Conservation (phyloP, 306 rosid species). For the Begonia masoniana region DNA sequence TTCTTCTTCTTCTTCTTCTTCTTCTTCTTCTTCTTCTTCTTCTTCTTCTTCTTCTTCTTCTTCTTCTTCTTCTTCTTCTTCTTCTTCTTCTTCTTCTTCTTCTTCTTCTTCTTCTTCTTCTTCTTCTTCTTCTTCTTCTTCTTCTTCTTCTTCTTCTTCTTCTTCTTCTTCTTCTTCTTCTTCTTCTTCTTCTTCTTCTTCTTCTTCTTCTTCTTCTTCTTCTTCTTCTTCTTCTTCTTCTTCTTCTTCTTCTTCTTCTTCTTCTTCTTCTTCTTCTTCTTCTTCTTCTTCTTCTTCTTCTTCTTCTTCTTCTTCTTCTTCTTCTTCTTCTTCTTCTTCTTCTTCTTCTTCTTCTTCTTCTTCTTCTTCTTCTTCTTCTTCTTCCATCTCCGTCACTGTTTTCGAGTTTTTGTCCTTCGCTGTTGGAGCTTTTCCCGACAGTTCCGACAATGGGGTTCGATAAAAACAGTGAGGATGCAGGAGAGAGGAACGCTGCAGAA, state of each 20-base stretch:
- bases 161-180: background rate
- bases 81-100: background rate
- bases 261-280: conserved; percentile 4
- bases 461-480: conserved; percentile 15
- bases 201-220: background rate
- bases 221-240: conserved; percentile 4
- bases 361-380: conserved; percentile 1
- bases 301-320: conserved; percentile 1
- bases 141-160: conserved; percentile 1
- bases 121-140: background rate
- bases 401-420: conserved; percentile 15
- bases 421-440: conserved; percentile 12
- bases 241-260: background rate
- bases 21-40: conserved; percentile 1
- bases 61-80: conserved; percentile 2
- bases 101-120: conserved; percentile 1
- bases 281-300: background rate
- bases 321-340: background rate
- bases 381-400: background rate
- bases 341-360: background rate
- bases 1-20: background rate
- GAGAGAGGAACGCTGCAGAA: conserved; percentile 13
- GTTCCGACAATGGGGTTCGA: conserved; percentile 29
- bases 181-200: conserved; percentile 1
- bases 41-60: background rate